Evolutionary conservation across 177 flowering plant genomes (phyloP), one percentile per base, ranked within the genome.

Genomic region (Vitis hybrid): DNA sequence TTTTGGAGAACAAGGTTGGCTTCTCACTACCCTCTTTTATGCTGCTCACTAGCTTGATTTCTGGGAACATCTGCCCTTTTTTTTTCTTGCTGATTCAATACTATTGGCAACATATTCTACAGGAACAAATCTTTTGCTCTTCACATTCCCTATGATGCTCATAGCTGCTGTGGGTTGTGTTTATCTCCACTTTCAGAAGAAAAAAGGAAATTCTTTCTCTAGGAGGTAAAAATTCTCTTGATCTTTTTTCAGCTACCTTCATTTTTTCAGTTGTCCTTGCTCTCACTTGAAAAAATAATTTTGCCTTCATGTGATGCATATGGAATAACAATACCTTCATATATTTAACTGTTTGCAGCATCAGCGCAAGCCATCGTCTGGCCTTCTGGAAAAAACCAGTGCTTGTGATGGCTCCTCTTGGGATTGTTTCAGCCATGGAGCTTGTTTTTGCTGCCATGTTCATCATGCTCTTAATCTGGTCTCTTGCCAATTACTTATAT

Each of bases 71-170:
- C 31, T 18, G 14, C 1, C 33, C 5, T 57, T 14, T 54, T 12
- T 59, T 1, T 17, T 71, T 11, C 11, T 14, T 19, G 56, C 13
- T n/a, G 11, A 3, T 4, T 3, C 18, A 49, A 15, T 59, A 57
- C 51, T 18, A 49, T 1, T 57, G 24, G 19, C 52, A 55, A 15
- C 20, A 13, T 65, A 28, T 58, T 49, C 50, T 71, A 15, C 74
- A 89, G 89, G 91, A 8, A 60, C 76, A 65, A 82, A 79, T 75
- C 76, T 89, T 74, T 70, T 86, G 74, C 77, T 87, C 1, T 80
- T 81, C 67, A 76, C 91, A 11, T 76, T 85, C 28, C 83, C 85
- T 17, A 60, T 82, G 12, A 78, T 90, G 82, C 71, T 90, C 63
- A 80, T 85, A 15, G 83, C 87, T 66, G 69, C 62, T 51, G 64